phyloP scores from a whole-genome alignment of 805 yeast species.

The Saccharomycopsis sp. region DNA sequence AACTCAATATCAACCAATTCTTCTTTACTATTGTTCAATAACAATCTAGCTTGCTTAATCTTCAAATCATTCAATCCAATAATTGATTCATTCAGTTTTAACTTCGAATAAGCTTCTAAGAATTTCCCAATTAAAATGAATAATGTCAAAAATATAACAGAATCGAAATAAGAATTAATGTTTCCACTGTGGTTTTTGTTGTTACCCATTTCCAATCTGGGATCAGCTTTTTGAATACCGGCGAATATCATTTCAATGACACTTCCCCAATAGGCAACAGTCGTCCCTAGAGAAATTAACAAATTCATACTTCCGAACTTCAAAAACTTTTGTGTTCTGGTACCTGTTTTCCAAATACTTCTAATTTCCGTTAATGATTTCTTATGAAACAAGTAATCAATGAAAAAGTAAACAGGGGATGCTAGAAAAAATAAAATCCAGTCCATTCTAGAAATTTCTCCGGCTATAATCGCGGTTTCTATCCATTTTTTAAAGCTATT shows the following conservation, averaged over 20 bases:
- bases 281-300: slow-evolving; percentile 65
- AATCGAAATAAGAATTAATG: slow-evolving; percentile 67
- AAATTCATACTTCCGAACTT: slow-evolving; percentile 75
- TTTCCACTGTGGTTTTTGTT: slow-evolving; percentile 38
- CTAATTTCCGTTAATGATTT: slow-evolving; percentile 57
- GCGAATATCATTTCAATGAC: slow-evolving; percentile 46
- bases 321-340: slow-evolving; percentile 50
- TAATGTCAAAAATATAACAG: slow-evolving; percentile 69
- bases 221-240: slow-evolving; percentile 26
- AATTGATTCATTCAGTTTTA: slow-evolving; percentile 60
- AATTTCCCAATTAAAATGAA: slow-evolving; percentile 66
- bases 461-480: slow-evolving; percentile 55
- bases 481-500: slow-evolving; percentile 45
- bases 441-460: slow-evolving; percentile 51
- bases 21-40: slow-evolving; percentile 24
- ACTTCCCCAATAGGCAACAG: slow-evolving; percentile 65
- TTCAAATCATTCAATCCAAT: slow-evolving; percentile 46
- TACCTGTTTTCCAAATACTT: slow-evolving; percentile 50
- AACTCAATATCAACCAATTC: slow-evolving; percentile 34
- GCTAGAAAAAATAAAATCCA: slow-evolving; percentile 61
- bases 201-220: slow-evolving; percentile 19
- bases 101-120: slow-evolving; percentile 59
- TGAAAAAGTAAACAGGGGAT: slow-evolving; percentile 68
- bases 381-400: slow-evolving; percentile 64
- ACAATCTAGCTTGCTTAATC: slow-evolving; percentile 37